Evolutionary conservation across 768 basidiomycete species (phyloP).

Genomic region (Pholiota conissans): DNA sequence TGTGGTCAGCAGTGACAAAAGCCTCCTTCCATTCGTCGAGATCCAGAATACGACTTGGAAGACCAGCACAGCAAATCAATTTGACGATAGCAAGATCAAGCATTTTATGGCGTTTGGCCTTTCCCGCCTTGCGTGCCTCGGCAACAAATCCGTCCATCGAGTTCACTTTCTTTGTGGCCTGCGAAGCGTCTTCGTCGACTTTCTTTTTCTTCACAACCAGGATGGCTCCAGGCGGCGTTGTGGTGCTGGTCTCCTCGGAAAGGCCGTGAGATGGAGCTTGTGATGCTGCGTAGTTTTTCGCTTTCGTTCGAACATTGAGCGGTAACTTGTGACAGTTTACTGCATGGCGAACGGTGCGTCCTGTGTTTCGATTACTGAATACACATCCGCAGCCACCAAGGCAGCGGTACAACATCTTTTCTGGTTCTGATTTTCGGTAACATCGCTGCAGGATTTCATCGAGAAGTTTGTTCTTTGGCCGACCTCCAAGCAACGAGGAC

Average conservation of each 20-base stretch:
- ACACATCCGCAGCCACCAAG: conserved; percentile 1
- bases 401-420: conserved; percentile 3
- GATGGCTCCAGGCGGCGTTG: neutral
- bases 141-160: conserved; percentile 2
- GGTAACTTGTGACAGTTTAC: conserved; percentile 1
- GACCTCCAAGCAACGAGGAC: neutral
- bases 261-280: conserved; percentile 5
- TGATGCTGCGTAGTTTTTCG: neutral
- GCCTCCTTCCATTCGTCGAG: conserved; percentile 11
- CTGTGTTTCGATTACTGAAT: conserved; percentile 1
- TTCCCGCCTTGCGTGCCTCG: conserved; percentile 6
- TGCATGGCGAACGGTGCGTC: conserved; percentile 5
- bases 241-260: neutral
- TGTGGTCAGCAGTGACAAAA: conserved; percentile 6
- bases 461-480: conserved; percentile 3
- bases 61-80: conserved; percentile 15
- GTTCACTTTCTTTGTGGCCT: no score
- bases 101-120: conserved; percentile 4
- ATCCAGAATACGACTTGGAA: conserved; percentile 14
- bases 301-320: neutral
- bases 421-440: neutral
- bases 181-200: neutral
- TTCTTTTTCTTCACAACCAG: conserved; percentile 1
- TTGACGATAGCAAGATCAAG: conserved; percentile 14
- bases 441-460: conserved; percentile 5